These are phyloP conservation scores for Vitellaria paradoxa DNA, from an alignment of 179 eudicot genomes.

Conservation along the genomic window DNA sequence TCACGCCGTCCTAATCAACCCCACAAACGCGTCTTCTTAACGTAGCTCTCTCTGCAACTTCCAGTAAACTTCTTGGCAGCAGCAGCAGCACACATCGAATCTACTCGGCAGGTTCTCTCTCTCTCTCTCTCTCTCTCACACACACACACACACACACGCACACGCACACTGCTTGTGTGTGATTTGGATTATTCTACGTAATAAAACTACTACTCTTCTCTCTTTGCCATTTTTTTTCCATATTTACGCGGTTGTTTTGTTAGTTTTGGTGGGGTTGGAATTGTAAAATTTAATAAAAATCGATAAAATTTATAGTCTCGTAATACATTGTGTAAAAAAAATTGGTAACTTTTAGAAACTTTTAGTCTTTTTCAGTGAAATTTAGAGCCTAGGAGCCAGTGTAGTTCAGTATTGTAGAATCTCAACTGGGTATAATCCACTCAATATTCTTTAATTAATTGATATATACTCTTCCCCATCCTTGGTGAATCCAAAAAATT, in stretches of 20 bases:
- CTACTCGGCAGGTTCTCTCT: slow-evolving; percentile 10
- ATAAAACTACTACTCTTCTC: too few relatives aligned
- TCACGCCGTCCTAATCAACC: background rate
- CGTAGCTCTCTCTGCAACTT: slow-evolving; percentile 2
- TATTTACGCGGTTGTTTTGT: slow-evolving; percentile 15
- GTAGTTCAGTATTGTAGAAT: slow-evolving; percentile 6
- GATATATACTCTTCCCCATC: background rate
- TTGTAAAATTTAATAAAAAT: too few relatives aligned
- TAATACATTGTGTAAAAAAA: too few relatives aligned
- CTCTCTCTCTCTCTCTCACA: background rate
- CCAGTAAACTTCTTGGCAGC: background rate
- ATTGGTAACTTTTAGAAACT: too few relatives aligned
- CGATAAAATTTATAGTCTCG: too few relatives aligned
- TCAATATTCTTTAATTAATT: background rate
- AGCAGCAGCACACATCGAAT: background rate
- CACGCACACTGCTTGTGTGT: too few relatives aligned
- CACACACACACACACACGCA: background rate
- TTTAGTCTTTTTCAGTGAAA: too few relatives aligned
- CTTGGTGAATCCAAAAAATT: background rate
- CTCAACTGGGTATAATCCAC: slow-evolving; percentile 2
- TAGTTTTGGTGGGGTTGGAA: too few relatives aligned
- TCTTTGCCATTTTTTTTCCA: background rate
- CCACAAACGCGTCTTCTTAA: background rate
- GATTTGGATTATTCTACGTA: background rate
- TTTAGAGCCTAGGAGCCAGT: too few relatives aligned